These are phyloP conservation scores for Trametes meyenii DNA, from an alignment of 768 basidiomycete genomes.

Conservation along the genomic window DNA sequence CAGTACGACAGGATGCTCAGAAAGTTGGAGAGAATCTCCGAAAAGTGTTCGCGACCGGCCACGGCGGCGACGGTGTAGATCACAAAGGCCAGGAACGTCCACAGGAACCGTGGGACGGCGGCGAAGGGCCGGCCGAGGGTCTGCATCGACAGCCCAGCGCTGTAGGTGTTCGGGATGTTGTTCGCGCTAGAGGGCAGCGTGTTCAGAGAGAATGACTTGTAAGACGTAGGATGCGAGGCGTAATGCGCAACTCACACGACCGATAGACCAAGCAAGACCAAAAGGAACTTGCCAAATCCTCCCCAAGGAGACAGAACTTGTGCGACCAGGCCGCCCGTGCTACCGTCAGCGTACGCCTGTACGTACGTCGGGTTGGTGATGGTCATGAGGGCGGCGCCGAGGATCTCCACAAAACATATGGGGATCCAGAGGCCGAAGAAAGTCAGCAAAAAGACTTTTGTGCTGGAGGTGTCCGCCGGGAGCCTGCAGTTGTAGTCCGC, in stretches of 20 bases:
- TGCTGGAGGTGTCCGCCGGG: constrained; percentile 44
- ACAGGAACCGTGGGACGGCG: constrained; percentile 43
- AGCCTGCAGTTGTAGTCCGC: constrained; percentile 59
- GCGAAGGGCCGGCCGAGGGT: constrained; percentile 46
- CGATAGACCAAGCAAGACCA: constrained; percentile 47
- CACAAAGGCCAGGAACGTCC: constrained; percentile 43
- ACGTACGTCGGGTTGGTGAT: constrained; percentile 40
- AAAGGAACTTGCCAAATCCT: constrained; percentile 49
- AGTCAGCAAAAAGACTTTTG: constrained; percentile 50
- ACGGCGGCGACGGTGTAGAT: constrained; percentile 51
- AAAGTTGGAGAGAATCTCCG: constrained; percentile 45
- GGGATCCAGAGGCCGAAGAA: constrained; percentile 56
- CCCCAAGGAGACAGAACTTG: constrained; percentile 43
- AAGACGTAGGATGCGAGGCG: too few species aligned
- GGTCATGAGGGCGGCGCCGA: constrained; percentile 51
- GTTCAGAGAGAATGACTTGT: not conserved
- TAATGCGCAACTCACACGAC: constrained; percentile 35
- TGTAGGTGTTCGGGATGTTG: constrained; percentile 52
- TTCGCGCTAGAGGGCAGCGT: constrained; percentile 40
- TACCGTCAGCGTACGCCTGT: constrained; percentile 38
- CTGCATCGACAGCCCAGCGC: constrained; percentile 48
- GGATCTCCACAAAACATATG: constrained; percentile 47
- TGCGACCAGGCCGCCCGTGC: constrained; percentile 50
- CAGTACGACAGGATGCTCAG: constrained; percentile 47
- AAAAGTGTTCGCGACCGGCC: constrained; percentile 49